Percentiles rank a stretch among this genome's conserved stretches.
phyloP scores from a whole-genome alignment of 106 monocot species.

The Hemerocallis citrina region DNA sequence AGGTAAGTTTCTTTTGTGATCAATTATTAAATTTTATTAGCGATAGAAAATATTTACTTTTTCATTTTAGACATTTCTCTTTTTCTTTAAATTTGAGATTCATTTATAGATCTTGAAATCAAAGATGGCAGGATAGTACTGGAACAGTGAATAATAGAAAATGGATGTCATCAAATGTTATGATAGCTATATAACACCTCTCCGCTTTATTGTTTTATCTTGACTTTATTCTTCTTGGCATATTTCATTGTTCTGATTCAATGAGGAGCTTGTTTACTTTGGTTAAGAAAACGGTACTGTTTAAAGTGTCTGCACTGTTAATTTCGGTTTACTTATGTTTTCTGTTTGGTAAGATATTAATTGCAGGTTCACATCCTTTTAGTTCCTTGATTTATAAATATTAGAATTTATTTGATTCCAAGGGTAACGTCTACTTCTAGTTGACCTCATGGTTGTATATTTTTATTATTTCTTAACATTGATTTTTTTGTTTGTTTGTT shows the following conservation, averaged over 20 bases:
- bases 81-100: background rate
- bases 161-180: too few relatives aligned
- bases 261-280: too few relatives aligned
- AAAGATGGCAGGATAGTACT: too few relatives aligned
- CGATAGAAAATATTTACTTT: too few relatives aligned
- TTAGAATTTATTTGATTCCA: background rate
- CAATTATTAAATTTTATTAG: too few relatives aligned
- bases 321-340: background rate
- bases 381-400: background rate
- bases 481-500: background rate
- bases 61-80: too few relatives aligned
- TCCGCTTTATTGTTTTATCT: background rate
- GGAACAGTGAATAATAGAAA: too few relatives aligned
- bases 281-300: too few relatives aligned
- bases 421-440: background rate
- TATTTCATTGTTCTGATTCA: background rate
- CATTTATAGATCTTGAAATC: too few relatives aligned
- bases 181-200: too few relatives aligned
- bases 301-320: background rate
- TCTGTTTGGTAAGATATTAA: too few relatives aligned
- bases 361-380: background rate
- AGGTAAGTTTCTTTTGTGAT: constrained; percentile 79
- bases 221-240: background rate
- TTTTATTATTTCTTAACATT: background rate
- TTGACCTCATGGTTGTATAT: background rate